Conservation (phyloP, 495 filamentous ascomycete species). For the Hypoxylon intermedium region DNA sequence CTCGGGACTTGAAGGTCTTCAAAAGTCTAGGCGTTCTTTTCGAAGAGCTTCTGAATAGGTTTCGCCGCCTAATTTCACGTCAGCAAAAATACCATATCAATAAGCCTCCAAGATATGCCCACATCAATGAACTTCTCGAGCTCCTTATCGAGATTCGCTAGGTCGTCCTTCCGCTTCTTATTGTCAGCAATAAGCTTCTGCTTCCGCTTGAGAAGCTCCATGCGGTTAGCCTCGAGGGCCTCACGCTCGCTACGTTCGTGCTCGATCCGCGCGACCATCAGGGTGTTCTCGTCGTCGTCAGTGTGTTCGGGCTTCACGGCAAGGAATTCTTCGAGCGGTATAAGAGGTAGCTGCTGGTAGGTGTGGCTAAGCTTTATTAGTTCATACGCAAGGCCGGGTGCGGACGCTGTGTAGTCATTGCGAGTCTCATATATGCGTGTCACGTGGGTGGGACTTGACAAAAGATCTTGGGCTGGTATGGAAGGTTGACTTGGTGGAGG, state of each 20-base stretch:
- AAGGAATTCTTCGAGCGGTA: constrained; percentile 84
- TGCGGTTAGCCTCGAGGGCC: constrained; percentile 83
- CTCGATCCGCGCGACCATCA: constrained; percentile 92
- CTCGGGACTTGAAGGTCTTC: not conserved
- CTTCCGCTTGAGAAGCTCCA: constrained; percentile 86
- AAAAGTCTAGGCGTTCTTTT: constrained; percentile 64
- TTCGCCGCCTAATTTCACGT: constrained; percentile 69
- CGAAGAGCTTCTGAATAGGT: constrained; percentile 83
- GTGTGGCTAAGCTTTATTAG: constrained; percentile 69
- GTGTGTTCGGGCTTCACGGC: constrained; percentile 75
- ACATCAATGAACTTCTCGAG: constrained; percentile 89
- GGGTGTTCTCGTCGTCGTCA: constrained; percentile 71
- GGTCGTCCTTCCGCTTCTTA: constrained; percentile 91
- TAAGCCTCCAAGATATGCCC: constrained; percentile 26
- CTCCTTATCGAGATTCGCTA: constrained; percentile 86
- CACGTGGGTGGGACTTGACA: constrained; percentile 2
- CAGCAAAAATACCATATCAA: constrained; percentile 8
- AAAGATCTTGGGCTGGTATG: not conserved
- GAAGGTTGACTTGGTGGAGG: not conserved
- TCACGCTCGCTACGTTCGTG: constrained; percentile 88
- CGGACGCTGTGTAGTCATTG: constrained; percentile 3
- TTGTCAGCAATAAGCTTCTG: constrained; percentile 91
- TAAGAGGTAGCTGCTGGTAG: constrained; percentile 83
- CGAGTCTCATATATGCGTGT: not conserved
- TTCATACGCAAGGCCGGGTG: constrained; percentile 29